Evolutionary conservation across 176 grass and related monocot species (phyloP).

Genomic region (Typha latifolia): DNA sequence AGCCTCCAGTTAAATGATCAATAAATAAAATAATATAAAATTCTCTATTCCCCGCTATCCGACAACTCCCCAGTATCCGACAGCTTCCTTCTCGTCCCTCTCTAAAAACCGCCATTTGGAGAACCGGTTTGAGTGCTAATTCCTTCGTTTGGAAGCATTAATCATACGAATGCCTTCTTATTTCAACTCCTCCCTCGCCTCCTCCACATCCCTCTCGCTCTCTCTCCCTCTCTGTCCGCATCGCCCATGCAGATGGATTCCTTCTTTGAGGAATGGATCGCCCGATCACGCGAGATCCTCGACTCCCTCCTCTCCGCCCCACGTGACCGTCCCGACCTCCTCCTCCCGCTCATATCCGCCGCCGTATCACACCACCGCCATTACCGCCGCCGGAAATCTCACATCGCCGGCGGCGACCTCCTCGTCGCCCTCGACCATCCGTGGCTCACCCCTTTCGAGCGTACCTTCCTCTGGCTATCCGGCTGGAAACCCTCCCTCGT

Average conservation of each 20-base stretch:
- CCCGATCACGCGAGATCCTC: slow-evolving; percentile 20
- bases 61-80: no score
- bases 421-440: slow-evolving; percentile 29
- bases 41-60: no score
- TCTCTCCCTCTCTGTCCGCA: slow-evolving; percentile 9
- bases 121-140: no score
- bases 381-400: no score
- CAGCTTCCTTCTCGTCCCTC: no score
- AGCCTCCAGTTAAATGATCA: no score
- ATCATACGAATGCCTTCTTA: slow-evolving; percentile 46
- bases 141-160: slow-evolving; percentile 45
- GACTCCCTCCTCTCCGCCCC: slow-evolving; percentile 49
- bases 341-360: no score
- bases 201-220: slow-evolving; percentile 34
- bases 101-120: no score
- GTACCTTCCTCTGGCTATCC: slow-evolving; percentile 74
- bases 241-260: neutral
- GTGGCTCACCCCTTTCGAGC: slow-evolving; percentile 38
- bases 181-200: slow-evolving; percentile 40
- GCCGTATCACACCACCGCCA: no score
- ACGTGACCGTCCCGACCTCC: slow-evolving; percentile 22
- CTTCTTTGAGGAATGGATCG: neutral
- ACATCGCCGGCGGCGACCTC: slow-evolving; percentile 24
- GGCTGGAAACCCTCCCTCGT: slow-evolving; percentile 56
- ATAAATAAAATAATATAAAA: no score